These are phyloP conservation scores for Apiospora rasikravindrae DNA, from an alignment of 2,329 filamentous ascomycete genomes.

Conservation along the genomic window DNA sequence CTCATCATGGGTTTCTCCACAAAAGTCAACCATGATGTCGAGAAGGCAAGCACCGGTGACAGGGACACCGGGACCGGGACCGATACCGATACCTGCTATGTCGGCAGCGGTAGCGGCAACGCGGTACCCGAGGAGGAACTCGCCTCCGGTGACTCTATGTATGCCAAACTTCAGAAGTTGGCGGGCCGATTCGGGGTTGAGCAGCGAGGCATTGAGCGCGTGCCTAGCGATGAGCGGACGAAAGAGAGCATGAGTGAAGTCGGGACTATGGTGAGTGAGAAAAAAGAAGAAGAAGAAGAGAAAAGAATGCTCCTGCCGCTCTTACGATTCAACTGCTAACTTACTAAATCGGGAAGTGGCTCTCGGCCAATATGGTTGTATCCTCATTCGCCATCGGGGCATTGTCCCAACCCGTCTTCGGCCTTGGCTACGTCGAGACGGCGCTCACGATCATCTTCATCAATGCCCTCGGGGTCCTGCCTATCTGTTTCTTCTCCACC, in stretches of 20 bases:
- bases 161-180: conserved; percentile 58
- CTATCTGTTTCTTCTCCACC: conserved; percentile 78
- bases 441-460: conserved; percentile 76
- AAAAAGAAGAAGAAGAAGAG: no score
- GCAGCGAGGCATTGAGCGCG: conserved; percentile 76
- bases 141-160: conserved; percentile 29
- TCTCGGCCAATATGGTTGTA: conserved; percentile 79
- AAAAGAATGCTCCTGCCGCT: background rate
- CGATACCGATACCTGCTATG: conserved; percentile 30
- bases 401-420: conserved; percentile 70
- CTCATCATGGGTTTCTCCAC: conserved; percentile 4
- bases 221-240: conserved; percentile 71
- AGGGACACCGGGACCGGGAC: conserved; percentile 23
- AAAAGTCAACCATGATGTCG: conserved; percentile 24
- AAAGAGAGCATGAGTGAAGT: conserved; percentile 70
- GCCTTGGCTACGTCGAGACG: conserved; percentile 74
- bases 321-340: background rate
- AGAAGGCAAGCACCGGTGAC: conserved; percentile 25
- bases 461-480: conserved; percentile 73
- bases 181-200: conserved; percentile 72
- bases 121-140: conserved; percentile 23
- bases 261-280: conserved; percentile 67
- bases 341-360: conserved; percentile 57
- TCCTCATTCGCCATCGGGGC: conserved; percentile 78
- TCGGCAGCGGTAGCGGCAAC: conserved; percentile 28